A percentile compares a stretch with the other conserved stretches of the same genome.
These are phyloP conservation scores for Dioscorea alata DNA, from an alignment of 106 monocot species.

Conservation along the genomic window DNA sequence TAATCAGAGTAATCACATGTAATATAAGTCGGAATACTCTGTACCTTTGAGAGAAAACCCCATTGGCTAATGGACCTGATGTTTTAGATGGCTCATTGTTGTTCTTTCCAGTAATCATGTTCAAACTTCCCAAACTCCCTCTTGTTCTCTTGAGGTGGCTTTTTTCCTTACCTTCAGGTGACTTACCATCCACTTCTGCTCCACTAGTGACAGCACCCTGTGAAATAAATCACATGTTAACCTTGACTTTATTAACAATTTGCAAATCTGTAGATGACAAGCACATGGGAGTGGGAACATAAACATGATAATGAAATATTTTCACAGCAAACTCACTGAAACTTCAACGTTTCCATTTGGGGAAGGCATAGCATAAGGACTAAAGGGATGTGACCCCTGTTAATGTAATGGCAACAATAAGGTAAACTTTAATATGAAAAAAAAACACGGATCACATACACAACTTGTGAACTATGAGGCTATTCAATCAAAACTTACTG, in stretches of 20 bases:
- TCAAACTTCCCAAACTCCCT: constrained; percentile 92
- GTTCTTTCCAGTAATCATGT: constrained; percentile 82
- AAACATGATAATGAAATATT: neutral
- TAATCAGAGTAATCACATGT: neutral
- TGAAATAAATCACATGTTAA: neutral
- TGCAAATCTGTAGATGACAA: neutral
- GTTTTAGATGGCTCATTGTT: constrained; percentile 60
- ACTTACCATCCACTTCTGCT: constrained; percentile 52
- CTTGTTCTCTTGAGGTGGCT: constrained; percentile 71
- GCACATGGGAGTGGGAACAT: neutral
- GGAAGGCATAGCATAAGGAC: constrained; percentile 70
- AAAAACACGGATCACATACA: neutral
- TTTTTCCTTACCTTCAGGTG: constrained; percentile 76
- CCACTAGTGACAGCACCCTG: constrained; percentile 51
- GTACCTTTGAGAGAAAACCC: constrained; percentile 72
- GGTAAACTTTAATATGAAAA: neutral
- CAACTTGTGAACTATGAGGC: too few relatives aligned
- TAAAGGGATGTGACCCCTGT: constrained; percentile 82
- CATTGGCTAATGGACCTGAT: constrained; percentile 69
- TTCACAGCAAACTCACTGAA: constrained; percentile 50
- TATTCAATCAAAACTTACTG: constrained; percentile 34
- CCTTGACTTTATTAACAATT: constrained; percentile 1
- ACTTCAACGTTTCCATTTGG: constrained; percentile 67
- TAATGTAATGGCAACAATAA: neutral
- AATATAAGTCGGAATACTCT: neutral